Conservation (phyloP, 495 filamentous ascomycete species). For the Usnea hakonensis region DNA sequence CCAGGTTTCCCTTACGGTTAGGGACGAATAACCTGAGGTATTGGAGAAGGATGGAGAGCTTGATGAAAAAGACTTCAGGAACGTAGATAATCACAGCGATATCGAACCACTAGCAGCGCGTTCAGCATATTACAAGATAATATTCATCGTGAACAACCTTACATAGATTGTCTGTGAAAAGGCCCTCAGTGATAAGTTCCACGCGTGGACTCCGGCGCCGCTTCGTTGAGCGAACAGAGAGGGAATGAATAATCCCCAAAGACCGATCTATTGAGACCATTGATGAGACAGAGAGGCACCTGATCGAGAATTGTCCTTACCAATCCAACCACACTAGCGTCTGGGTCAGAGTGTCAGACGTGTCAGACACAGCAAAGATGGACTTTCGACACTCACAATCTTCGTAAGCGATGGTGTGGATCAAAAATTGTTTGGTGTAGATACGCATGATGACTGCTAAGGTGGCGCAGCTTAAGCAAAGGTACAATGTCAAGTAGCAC, state of each 20-base stretch:
- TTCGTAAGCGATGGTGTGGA: constrained; percentile 1
- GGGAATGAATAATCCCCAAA: no score
- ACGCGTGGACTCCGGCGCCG: neutral
- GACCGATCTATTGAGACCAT: neutral
- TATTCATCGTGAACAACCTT: no score
- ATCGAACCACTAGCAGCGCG: constrained; percentile 6
- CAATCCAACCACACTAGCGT: no score
- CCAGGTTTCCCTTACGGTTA: constrained; percentile 9
- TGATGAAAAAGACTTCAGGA: constrained; percentile 11
- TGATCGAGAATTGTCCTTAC: no score
- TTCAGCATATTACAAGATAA: no score
- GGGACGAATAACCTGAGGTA: constrained; percentile 21
- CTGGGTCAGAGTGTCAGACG: no score
- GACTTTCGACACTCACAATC: constrained; percentile 1
- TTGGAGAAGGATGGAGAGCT: constrained; percentile 20
- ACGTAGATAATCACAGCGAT: constrained; percentile 9
- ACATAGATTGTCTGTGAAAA: neutral
- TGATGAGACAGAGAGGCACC: no score
- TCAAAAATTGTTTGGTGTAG: neutral
- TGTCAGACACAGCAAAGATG: no score
- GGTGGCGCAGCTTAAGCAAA: neutral
- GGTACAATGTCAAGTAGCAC: neutral
- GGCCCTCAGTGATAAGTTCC: neutral
- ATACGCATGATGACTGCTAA: neutral
- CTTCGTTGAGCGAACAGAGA: no score